These are phyloP conservation scores for Ophiostoma montium DNA, from an alignment of 2,329 filamentous ascomycete genomes.

Conservation along the genomic window DNA sequence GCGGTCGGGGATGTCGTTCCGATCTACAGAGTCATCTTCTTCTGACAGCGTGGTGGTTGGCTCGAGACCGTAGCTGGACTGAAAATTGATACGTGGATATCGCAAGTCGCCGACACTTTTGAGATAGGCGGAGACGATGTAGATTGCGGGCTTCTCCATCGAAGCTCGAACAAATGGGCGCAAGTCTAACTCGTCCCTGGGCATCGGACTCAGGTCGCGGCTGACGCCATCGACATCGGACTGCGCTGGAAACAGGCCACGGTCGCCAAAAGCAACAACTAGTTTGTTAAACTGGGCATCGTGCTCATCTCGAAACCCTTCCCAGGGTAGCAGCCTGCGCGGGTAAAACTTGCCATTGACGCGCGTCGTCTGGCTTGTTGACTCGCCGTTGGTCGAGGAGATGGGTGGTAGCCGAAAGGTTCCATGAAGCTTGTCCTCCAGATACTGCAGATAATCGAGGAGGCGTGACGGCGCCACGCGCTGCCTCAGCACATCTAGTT, in stretches of 20 bases:
- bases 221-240: background rate
- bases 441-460: too few relatives aligned
- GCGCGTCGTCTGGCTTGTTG: too few relatives aligned
- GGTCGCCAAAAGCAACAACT: background rate
- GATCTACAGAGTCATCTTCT: too few relatives aligned
- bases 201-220: conserved; percentile 1
- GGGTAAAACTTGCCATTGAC: conserved; percentile 3
- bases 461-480: too few relatives aligned
- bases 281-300: background rate
- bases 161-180: conserved; percentile 4
- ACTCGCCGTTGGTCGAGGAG: too few relatives aligned
- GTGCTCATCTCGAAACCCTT: background rate
- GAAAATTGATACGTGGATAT: conserved; percentile 4
- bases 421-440: too few relatives aligned
- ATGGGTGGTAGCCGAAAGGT: too few relatives aligned
- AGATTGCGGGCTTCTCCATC: conserved; percentile 5
- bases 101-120: too few relatives aligned
- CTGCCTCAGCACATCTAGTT: too few relatives aligned
- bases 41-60: too few relatives aligned
- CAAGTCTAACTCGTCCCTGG: conserved; percentile 5
- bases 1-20: conserved; percentile 7
- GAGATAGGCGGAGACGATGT: background rate
- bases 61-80: too few relatives aligned
- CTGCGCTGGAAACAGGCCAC: background rate
- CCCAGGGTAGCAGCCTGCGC: background rate